Conservation (phyloP, 768 basidiomycete genomes). For the Clathrus columnatus region DNA sequence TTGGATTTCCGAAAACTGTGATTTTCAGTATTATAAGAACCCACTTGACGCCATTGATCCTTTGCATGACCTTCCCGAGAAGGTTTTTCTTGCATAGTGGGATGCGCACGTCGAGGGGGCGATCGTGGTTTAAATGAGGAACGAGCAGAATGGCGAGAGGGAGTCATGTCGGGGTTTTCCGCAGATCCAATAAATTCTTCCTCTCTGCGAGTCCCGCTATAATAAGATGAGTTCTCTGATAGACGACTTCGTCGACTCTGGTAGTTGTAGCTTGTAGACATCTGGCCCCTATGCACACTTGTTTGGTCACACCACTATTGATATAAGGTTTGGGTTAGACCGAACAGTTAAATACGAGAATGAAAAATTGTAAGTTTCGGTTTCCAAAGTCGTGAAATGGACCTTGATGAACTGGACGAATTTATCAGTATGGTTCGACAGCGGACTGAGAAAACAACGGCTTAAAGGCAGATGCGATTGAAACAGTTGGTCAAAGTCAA, state of each 20-base stretch:
- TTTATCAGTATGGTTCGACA: background rate
- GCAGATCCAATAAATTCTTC: slow-evolving; percentile 32
- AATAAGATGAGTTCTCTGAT: slow-evolving; percentile 5
- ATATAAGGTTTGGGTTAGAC: background rate
- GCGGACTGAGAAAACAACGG: background rate
- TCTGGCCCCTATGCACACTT: background rate
- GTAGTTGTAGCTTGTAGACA: background rate
- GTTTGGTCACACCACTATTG: background rate
- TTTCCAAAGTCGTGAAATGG: too few relatives aligned
- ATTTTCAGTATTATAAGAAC: slow-evolving; percentile 26
- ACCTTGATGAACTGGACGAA: background rate
- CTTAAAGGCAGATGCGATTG: too few relatives aligned
- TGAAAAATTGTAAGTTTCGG: too few relatives aligned
- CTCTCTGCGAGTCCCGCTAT: slow-evolving; percentile 43
- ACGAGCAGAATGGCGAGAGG: slow-evolving; percentile 36
- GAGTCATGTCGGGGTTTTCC: slow-evolving; percentile 29
- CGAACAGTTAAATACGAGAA: too few relatives aligned
- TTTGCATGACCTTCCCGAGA: slow-evolving; percentile 42
- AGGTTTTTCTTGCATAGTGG: slow-evolving; percentile 36
- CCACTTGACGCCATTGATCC: slow-evolving; percentile 43
- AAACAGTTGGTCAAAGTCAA: too few relatives aligned
- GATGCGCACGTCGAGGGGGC: slow-evolving; percentile 29
- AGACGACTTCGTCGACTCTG: background rate
- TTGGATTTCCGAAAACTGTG: slow-evolving; percentile 30
- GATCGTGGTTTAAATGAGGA: slow-evolving; percentile 23